Evolutionary conservation across 805 yeast genomes (phyloP), one percentile per base, ranked within the genome.

Genomic region (Brettanomyces nanus): DNA sequence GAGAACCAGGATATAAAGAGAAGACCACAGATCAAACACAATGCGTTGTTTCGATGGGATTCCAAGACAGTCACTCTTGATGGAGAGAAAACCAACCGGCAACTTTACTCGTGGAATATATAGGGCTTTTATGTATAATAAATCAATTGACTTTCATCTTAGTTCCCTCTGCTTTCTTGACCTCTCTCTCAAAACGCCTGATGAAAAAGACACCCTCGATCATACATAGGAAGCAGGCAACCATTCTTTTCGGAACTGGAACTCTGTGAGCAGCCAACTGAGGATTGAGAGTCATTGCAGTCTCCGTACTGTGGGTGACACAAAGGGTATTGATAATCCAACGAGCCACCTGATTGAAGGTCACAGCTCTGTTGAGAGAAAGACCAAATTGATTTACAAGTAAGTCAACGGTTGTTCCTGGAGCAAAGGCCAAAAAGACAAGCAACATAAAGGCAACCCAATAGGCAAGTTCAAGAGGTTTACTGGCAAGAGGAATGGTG

Each of bases 151-250:
- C n/a, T n/a, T n/a, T 23, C 26, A 23, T 9, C 10, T 9, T 9
- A 11, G 10, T 23, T 11, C 11, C 11, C 26, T 23, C 26, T 11
- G 10, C 26, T 23, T 23, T 5, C 31, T 33, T 19, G 14, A 14
- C 10, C 13, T 15, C 6, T 10, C 11, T 14, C 18, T 47, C 45
- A 32, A 80, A 66, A 50, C 87, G 66, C 31, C 45, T 51, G 26
- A 73, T 59, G 2, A 73, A 65, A 3, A 68, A 60, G 46, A 63
- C 68, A 4, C 95, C 95, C 53, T 82, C 90, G 18, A 80, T 13
- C 26, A 80, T 39, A 41, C 71, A 66, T 51, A 73, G 61, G 5
- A 69, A 31, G 29, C 67, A 51, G 80, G 89, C 83, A 28, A 68
- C 69, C 5, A 72, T 40, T 35, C 63, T 62, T 42, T 62, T 61